Evolutionary conservation across 164 flowering plant species (phyloP).

Genomic region (Tinospora cordifolia): DNA sequence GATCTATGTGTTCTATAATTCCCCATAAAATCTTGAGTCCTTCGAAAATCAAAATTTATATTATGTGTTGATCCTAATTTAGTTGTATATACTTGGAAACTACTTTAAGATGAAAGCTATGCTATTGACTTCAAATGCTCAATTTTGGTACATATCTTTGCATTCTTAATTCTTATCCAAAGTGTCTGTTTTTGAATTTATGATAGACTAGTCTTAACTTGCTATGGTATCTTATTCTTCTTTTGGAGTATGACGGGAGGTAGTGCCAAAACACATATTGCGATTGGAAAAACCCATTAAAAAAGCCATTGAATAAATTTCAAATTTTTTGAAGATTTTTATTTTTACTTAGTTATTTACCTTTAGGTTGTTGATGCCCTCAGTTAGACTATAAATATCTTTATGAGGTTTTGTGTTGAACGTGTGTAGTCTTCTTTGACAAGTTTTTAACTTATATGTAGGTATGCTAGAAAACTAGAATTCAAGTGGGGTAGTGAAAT

Average conservation of each 20-base stretch:
- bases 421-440: too few relatives aligned
- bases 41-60: not conserved
- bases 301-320: slow-evolving; percentile 28
- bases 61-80: not conserved
- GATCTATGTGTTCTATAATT: slow-evolving; percentile 63
- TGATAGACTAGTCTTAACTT: not conserved
- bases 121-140: not conserved
- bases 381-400: too few relatives aligned
- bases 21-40: not conserved
- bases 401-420: too few relatives aligned
- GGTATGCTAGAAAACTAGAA: too few relatives aligned
- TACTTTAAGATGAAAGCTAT: not conserved
- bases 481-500: too few relatives aligned
- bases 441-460: too few relatives aligned
- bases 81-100: not conserved
- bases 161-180: not conserved
- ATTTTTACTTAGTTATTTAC: too few relatives aligned
- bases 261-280: slow-evolving; percentile 74
- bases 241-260: slow-evolving; percentile 40
- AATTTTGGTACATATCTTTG: too few relatives aligned
- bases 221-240: not conserved
- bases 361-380: too few relatives aligned
- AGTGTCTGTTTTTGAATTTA: not conserved
- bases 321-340: too few relatives aligned
- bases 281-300: slow-evolving; percentile 94